These are phyloP conservation scores for Brettanomyces custersianus DNA, from an alignment of 805 yeast species.

Conservation along the genomic window DNA sequence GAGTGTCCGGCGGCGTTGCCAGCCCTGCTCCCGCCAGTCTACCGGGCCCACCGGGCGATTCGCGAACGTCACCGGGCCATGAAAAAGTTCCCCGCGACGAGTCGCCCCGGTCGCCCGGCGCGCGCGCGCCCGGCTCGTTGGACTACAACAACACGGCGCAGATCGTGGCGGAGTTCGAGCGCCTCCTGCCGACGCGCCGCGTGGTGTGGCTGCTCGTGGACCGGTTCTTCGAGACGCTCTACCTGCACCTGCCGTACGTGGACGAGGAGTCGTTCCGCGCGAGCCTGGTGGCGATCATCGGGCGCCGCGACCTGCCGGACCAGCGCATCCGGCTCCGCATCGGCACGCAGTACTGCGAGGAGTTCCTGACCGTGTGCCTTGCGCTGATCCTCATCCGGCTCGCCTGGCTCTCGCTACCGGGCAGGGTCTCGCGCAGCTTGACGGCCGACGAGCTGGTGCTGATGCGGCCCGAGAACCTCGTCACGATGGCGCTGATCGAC, in stretches of 20 bases:
- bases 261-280: constrained; percentile 46
- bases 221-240: constrained; percentile 48
- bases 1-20: no score
- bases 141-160: constrained; percentile 33
- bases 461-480: constrained; percentile 32
- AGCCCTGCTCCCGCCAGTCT: no score
- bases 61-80: no score
- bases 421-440: constrained; percentile 23
- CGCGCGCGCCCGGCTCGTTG: no score
- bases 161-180: constrained; percentile 31
- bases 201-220: constrained; percentile 49
- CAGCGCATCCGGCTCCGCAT: constrained; percentile 19
- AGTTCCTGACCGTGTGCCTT: constrained; percentile 42
- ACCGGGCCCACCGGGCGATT: no score
- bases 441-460: constrained; percentile 23
- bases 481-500: constrained; percentile 32
- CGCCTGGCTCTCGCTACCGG: constrained; percentile 48
- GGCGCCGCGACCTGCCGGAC: constrained; percentile 26
- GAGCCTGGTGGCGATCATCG: constrained; percentile 37
- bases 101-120: no score
- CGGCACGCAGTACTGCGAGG: constrained; percentile 30
- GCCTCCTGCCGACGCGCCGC: constrained; percentile 43
- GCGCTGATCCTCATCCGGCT: constrained; percentile 42
- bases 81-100: no score
- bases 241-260: constrained; percentile 57